Conservation (phyloP, 768 basidiomycete species). For the Boletus tylopilopsis region DNA sequence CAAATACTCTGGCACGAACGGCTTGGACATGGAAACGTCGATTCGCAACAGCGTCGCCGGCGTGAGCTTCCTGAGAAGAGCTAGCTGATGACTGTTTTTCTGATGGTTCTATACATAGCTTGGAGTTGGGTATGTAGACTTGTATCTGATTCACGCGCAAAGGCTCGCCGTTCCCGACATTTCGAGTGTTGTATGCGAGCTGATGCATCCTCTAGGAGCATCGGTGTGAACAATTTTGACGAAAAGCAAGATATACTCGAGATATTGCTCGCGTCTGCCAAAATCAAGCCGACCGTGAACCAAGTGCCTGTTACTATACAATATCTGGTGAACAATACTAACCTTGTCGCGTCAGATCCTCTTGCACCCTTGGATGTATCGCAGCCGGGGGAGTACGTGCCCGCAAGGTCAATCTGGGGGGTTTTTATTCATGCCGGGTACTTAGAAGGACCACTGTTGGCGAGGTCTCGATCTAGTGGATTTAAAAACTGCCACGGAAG, state of each 20-base stretch:
- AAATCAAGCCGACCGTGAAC: conserved; percentile 64
- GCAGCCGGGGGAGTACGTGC: too few relatives aligned
- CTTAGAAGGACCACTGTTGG: too few relatives aligned
- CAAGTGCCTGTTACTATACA: conserved; percentile 42
- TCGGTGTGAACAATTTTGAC: conserved; percentile 70
- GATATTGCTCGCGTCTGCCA: conserved; percentile 52
- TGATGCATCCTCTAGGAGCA: conserved; percentile 48
- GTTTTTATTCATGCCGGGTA: too few relatives aligned
- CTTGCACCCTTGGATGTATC: conserved; percentile 69
- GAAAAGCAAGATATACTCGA: conserved; percentile 52
- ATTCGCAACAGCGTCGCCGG: conserved; percentile 54
- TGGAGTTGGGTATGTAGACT: conserved; percentile 59
- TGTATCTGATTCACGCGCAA: conserved; percentile 69
- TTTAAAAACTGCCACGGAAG: too few relatives aligned
- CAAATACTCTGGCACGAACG: conserved; percentile 54
- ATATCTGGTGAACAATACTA: background rate
- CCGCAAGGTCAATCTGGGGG: too few relatives aligned
- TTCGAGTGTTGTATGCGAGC: conserved; percentile 27
- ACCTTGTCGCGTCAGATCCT: conserved; percentile 43
- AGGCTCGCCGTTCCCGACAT: conserved; percentile 53
- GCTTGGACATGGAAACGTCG: conserved; percentile 51
- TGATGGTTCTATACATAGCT: conserved; percentile 49
- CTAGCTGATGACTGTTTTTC: too few relatives aligned
- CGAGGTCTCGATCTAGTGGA: too few relatives aligned
- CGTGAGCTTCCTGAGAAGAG: too few relatives aligned